Evolutionary conservation across 352 stramenopile species (phyloP), one percentile per base, ranked within the genome.

Genomic region (Pythium aquatile): DNA sequence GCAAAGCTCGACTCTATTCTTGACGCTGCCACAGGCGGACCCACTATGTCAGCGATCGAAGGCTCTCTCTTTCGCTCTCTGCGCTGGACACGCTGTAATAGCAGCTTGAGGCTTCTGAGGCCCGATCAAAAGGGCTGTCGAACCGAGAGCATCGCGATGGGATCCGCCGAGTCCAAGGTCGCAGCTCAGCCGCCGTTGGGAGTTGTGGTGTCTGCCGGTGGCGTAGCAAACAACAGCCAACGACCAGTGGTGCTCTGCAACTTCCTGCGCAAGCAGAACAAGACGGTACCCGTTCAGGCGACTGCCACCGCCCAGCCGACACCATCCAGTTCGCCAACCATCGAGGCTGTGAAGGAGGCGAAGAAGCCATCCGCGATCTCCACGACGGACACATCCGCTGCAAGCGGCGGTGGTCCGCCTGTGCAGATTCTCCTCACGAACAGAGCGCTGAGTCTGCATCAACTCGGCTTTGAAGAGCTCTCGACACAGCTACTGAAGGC

Each of bases 401-500:
- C 17, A 11, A 46, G 30, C 5, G 56, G 29, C 14, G 49, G 16
- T 3, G 65, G 60, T 2, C 59, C 58, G 4, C 62, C 58, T 20
- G 46, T 14, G 3, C 30, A 64, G 37, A 14, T 60, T 5, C 39
- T 70, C 39, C 11, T 42, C 6, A 7, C 29, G 2, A 59, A 28
- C 29, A 70, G 58, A 40, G 30, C 35, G 1, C 17, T 62, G 14
- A 64, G n/a, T 37, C 56, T 73, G 16, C 28, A 64, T 17, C 56
- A 67, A 24, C 49, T 76, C 35, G 75, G 29, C 51, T 62, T 72
- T 57, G 81, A 85, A 26, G 76, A 86, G 40, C 72, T 90, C 16
- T 72, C 69, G 5, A 80, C 80, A n/a, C 71, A 83, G 32, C 81
- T 90, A 59, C 70, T 90, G 37, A 88, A 90, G 46, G 76, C 79